Evolutionary conservation across 495 filamentous ascomycete genomes (phyloP).

Genomic region (Aspergillus sclerotiicarbonarius): DNA sequence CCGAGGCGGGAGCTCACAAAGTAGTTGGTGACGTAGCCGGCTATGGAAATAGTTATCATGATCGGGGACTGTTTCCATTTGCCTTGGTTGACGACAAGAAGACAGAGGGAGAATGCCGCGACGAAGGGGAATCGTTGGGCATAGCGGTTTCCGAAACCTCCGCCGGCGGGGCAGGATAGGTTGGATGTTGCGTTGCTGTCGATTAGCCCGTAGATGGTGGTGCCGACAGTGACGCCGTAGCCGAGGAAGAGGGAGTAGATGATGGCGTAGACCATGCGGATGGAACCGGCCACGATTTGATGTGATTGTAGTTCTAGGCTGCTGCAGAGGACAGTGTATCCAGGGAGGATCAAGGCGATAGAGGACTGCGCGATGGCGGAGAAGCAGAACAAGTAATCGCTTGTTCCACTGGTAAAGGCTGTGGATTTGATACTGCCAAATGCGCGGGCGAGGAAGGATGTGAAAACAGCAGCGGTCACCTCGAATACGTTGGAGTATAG

Average conservation of each 20-base stretch:
- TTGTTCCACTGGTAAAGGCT: slow-evolving; percentile 29
- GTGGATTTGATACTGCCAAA: slow-evolving; percentile 71
- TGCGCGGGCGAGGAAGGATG: slow-evolving; percentile 77
- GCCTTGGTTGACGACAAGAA: slow-evolving; percentile 80
- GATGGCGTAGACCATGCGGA: slow-evolving; percentile 90
- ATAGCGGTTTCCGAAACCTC: slow-evolving; percentile 30
- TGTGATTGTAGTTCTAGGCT: slow-evolving; percentile 81
- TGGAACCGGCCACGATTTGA: slow-evolving; percentile 83
- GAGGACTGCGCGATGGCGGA: slow-evolving; percentile 83
- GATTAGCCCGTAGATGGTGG: slow-evolving; percentile 79
- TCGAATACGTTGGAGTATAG: slow-evolving; percentile 82
- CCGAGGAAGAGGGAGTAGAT: slow-evolving; percentile 92
- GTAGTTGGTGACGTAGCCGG: slow-evolving; percentile 79
- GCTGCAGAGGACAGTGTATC: slow-evolving; percentile 77
- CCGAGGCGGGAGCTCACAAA: slow-evolving; percentile 67
- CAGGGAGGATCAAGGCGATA: slow-evolving; percentile 89
- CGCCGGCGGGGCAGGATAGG: slow-evolving; percentile 57
- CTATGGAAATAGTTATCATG: slow-evolving; percentile 74
- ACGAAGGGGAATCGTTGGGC: slow-evolving; percentile 50
- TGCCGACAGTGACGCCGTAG: slow-evolving; percentile 90
- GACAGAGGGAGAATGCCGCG: slow-evolving; percentile 54
- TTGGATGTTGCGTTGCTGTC: slow-evolving; percentile 68
- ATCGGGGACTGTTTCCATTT: slow-evolving; percentile 85
- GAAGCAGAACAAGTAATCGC: slow-evolving; percentile 74
- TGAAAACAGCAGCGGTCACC: slow-evolving; percentile 75